These are phyloP conservation scores for Aaosphaeria pasadenensis DNA, from an alignment of 2,329 filamentous ascomycete genomes.

Conservation along the genomic window DNA sequence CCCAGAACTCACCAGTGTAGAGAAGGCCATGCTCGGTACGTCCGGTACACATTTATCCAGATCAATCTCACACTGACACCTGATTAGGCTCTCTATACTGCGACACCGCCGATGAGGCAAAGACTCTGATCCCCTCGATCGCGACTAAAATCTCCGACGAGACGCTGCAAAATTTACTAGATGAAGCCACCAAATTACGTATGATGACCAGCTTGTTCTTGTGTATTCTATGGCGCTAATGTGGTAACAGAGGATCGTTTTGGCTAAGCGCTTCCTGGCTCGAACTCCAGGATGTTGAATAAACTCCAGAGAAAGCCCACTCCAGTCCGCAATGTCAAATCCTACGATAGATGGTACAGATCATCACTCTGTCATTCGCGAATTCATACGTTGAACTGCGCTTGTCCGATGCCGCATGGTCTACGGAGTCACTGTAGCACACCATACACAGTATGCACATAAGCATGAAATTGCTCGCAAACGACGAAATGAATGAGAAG, in stretches of 20 bases:
- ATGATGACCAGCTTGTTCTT: conserved; percentile 15
- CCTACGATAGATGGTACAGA: no score
- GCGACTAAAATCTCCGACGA: conserved; percentile 87
- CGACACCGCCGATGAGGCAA: conserved; percentile 90
- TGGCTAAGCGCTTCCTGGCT: neutral
- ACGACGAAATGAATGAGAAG: no score
- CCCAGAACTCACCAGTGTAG: conserved; percentile 82
- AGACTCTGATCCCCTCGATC: conserved; percentile 88
- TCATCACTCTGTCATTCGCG: no score
- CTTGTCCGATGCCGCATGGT: no score
- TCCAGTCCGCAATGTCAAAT: no score
- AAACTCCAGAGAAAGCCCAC: no score
- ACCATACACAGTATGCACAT: no score
- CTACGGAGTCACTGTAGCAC: no score
- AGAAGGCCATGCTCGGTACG: conserved; percentile 81
- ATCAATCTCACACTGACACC: conserved; percentile 7
- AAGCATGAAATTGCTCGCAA: no score
- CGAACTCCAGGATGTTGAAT: no score
- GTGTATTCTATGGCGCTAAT: neutral
- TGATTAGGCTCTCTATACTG: conserved; percentile 80
- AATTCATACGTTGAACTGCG: no score
- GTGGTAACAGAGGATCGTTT: conserved; percentile 1
- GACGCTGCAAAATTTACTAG: conserved; percentile 80
- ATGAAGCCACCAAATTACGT: conserved; percentile 83
- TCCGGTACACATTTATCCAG: conserved; percentile 16